These are phyloP conservation scores for Aspergillus wentii DNA, from an alignment of 495 filamentous ascomycete species.

Conservation along the genomic window DNA sequence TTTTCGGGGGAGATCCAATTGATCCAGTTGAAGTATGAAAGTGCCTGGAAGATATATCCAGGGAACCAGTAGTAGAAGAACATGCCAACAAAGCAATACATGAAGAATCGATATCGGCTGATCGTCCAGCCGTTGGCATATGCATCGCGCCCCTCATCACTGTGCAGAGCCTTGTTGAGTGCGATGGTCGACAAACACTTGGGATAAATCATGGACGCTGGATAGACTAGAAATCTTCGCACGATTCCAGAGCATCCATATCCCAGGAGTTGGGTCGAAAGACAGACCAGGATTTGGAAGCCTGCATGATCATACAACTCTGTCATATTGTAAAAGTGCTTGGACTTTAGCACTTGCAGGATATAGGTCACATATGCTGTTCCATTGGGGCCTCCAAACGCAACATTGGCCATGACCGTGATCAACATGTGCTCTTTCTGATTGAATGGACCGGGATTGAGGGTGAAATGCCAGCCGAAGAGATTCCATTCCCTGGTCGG, in stretches of 20 bases:
- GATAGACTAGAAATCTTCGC: slow-evolving; percentile 42
- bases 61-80: slow-evolving; percentile 51
- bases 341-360: slow-evolving; percentile 47
- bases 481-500: slow-evolving; percentile 41
- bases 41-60: slow-evolving; percentile 21
- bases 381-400: too few species aligned
- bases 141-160: slow-evolving; percentile 49
- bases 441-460: slow-evolving; percentile 47
- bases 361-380: slow-evolving; percentile 30
- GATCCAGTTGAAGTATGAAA: slow-evolving; percentile 21
- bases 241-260: slow-evolving; percentile 44
- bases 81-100: slow-evolving; percentile 44
- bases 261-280: slow-evolving; percentile 45
- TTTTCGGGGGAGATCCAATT: slow-evolving; percentile 31
- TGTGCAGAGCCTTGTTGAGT: slow-evolving; percentile 56
- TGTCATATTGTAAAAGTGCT: too few species aligned
- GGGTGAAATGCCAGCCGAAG: slow-evolving; percentile 45
- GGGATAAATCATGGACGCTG: slow-evolving; percentile 63
- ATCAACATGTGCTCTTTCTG: slow-evolving; percentile 50
- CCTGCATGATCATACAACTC: too few species aligned
- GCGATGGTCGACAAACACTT: slow-evolving; percentile 51
- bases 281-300: slow-evolving; percentile 32
- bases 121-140: slow-evolving; percentile 55
- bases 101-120: slow-evolving; percentile 55
- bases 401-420: slow-evolving; percentile 48